Base-by-base conservation (phyloP, 768 basidiomycete genomes). In the Serpula lacrymans region DNA sequence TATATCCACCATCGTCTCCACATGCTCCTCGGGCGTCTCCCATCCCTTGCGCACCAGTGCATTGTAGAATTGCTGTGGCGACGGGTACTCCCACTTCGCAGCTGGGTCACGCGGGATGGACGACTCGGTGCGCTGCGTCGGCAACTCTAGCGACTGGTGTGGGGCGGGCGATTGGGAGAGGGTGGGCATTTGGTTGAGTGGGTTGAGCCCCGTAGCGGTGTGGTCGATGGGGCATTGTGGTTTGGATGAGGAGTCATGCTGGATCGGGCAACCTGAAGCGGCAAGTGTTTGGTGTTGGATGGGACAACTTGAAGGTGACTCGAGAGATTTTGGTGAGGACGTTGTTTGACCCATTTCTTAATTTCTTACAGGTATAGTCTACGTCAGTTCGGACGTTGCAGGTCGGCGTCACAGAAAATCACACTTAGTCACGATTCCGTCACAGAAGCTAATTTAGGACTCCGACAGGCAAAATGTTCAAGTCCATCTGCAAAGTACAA, bases 1-100 rank as follows among this genome's bases (percentile, higher is more conserved):
- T 25, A 98, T 97, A 46, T 92, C 83, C 31, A 99, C 96, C 89
- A 99, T 96, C 18, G 83, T 90, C 60, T 93, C 94, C 32, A 97
- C 78, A 62, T 92, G 86, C 52, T 97, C 91, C 62, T 94, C 93
- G 0, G 93, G 92, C 2, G 96, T 95, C 63, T 95, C 93, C 88
- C 88, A 92, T 2, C 96, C 96, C 59, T 99, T 99, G 47, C 92
- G 70, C 8, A 90, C 90, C 11, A 99, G 74, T 0, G 95, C 95
- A 62, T 98, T 98, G 63, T 97, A 94, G 58, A 98, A 97, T 60
- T 97, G 94, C 63, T 98, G 95, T 8, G 94, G 91, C 2, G 87
- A 91, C 3, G 95, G 95, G 63, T 98, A 98, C 58, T 96, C 93
- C 95, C 95, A 97, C 33, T 70, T 75, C 2, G 44, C 12, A 39